Conservation (phyloP, 2,329 filamentous ascomycete species). For the Stemphylium lycopersici region DNA sequence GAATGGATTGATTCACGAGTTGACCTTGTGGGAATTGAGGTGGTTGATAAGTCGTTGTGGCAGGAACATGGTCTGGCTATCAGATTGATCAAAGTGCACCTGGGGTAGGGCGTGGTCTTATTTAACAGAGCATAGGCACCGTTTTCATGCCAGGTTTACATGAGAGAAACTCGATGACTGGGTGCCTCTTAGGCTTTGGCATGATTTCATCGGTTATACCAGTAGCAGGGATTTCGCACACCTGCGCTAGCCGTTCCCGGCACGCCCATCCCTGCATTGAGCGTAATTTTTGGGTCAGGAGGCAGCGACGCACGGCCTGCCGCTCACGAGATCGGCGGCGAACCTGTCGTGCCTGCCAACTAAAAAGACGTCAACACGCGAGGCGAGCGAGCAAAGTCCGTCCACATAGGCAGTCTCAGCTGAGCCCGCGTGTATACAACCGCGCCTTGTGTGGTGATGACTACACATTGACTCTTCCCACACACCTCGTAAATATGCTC, state of each 20-base stretch:
- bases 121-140: constrained; percentile 21
- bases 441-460: constrained; percentile 2
- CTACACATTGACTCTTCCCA: neutral
- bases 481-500: neutral
- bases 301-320: constrained; percentile 38
- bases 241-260: constrained; percentile 26
- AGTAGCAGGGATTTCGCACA: constrained; percentile 33
- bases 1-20: constrained; percentile 28
- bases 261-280: constrained; percentile 26
- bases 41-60: constrained; percentile 38
- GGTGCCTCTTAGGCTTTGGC: constrained; percentile 23
- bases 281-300: constrained; percentile 43
- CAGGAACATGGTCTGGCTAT: constrained; percentile 40
- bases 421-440: neutral
- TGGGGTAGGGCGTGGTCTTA: constrained; percentile 26
- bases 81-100: neutral
- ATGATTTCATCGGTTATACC: constrained; percentile 38
- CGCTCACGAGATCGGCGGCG: constrained; percentile 38
- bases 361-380: constrained; percentile 13
- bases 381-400: constrained; percentile 9
- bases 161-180: constrained; percentile 43
- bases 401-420: neutral
- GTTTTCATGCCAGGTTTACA: constrained; percentile 27
- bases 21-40: constrained; percentile 46
- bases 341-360: constrained; percentile 10